These are phyloP conservation scores for Colletotrichum lupini DNA, from an alignment of 2,329 filamentous ascomycete species.

Conservation along the genomic window DNA sequence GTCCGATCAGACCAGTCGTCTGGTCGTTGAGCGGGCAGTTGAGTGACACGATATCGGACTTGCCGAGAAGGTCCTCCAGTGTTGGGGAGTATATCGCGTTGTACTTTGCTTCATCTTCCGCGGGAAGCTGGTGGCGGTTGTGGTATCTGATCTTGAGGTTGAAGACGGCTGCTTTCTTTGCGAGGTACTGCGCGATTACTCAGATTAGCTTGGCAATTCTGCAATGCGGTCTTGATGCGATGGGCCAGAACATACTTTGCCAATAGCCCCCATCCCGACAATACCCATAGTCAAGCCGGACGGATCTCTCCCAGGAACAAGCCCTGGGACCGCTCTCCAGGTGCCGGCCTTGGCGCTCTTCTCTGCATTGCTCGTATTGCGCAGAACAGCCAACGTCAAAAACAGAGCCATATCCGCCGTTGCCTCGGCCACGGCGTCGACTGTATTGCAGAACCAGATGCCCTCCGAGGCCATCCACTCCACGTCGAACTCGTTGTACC, in stretches of 20 bases:
- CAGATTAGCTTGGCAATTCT: background rate
- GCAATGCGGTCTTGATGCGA: background rate
- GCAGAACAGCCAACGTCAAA: constrained; percentile 48
- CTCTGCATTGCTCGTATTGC: constrained; percentile 55
- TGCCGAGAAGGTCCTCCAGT: background rate
- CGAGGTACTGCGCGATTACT: constrained; percentile 44
- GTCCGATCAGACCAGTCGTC: constrained; percentile 53
- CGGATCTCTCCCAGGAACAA: constrained; percentile 30
- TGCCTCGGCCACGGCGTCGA: constrained; percentile 63
- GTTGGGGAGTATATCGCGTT: constrained; percentile 37
- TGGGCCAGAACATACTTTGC: background rate
- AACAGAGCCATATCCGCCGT: constrained; percentile 60
- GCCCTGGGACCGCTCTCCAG: constrained; percentile 47
- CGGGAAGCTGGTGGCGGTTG: constrained; percentile 50
- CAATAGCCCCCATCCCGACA: background rate
- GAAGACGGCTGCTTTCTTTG: constrained; percentile 52
- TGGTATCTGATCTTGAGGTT: constrained; percentile 57
- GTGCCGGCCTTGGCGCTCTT: constrained; percentile 47
- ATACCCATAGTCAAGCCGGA: background rate
- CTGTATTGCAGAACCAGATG: constrained; percentile 65
- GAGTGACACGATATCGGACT: constrained; percentile 42
- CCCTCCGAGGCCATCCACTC: constrained; percentile 52
- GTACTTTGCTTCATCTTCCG: constrained; percentile 47
- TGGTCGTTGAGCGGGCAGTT: constrained; percentile 52
- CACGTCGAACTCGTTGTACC: constrained; percentile 60